These are phyloP conservation scores for Helenozyma rhizophorensis DNA, from an alignment of 805 yeast genomes.

Conservation along the genomic window DNA sequence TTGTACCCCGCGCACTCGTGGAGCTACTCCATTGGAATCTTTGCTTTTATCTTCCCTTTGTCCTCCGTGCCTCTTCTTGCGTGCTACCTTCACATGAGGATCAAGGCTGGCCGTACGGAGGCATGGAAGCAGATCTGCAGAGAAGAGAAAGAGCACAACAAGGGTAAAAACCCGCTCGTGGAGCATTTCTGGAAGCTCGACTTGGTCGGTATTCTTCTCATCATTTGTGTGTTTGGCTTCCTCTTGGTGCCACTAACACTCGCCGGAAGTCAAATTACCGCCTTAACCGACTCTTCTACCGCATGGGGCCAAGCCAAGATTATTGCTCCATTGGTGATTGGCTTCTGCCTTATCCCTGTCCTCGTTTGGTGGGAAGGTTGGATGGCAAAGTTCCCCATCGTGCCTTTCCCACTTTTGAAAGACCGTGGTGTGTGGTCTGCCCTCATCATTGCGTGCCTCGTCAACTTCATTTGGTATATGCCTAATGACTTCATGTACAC, in stretches of 20 bases:
- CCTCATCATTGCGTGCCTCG: constrained; percentile 50
- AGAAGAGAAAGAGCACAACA: constrained; percentile 32
- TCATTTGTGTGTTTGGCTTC: constrained; percentile 57
- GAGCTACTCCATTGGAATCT: constrained; percentile 65
- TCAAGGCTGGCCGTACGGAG: constrained; percentile 47
- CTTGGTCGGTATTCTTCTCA: constrained; percentile 53
- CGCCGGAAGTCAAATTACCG: constrained; percentile 44
- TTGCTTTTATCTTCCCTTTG: constrained; percentile 73
- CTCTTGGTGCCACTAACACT: constrained; percentile 69
- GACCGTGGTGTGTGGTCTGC: constrained; percentile 77
- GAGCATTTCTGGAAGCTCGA: constrained; percentile 61
- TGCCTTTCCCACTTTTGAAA: constrained; percentile 53
- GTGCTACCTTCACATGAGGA: constrained; percentile 54
- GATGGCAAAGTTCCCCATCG: constrained; percentile 56
- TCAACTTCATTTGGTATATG: constrained; percentile 63
- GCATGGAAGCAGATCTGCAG: constrained; percentile 43
- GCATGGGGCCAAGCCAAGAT: constrained; percentile 57
- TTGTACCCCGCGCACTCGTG: constrained; percentile 54
- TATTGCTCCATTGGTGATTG: constrained; percentile 68
- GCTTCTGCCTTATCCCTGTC: constrained; percentile 56
- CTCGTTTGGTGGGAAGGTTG: constrained; percentile 56
- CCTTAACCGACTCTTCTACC: constrained; percentile 20
- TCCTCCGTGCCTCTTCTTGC: constrained; percentile 55
- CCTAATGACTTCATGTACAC: constrained; percentile 68
- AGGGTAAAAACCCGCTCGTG: constrained; percentile 15